Base-by-base conservation (phyloP, 1,284 basidiomycete species). In the Marasmius tenuissimus region DNA sequence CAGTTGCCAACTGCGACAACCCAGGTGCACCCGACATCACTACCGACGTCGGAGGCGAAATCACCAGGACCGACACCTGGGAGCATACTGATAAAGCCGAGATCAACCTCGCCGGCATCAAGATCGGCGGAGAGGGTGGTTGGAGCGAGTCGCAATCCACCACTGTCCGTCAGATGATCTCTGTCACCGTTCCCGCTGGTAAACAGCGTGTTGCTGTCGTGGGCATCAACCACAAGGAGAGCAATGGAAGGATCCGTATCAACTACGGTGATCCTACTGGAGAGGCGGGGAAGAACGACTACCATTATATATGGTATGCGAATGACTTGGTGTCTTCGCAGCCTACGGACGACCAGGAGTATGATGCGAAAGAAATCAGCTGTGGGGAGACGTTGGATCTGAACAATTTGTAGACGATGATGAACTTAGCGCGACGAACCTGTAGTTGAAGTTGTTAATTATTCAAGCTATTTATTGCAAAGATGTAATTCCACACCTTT, bases 211-310 rank as follows among this genome's bases (percentile, higher is more conserved):
- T 20, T 8, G 52, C 37, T 6, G 52, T 54, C 4, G 34, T 37
- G 3, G 34, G 52, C 3, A 37, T 54, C 16, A 35, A 54, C 35
- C 52, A 54, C 34, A 54, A 38, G 35, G 7, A 54, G 34, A 37
- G 14, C 18, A 11, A 14, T 11, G 48, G 48, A 3, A 49, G 48
- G 18, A 20, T 49, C 10, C 48, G 48, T 3, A 8, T 54, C 6
- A 54, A 54, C 16, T 54, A 54, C n/a, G 52, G 52, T 18, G 52
- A 54, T 18, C 52, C 33, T 38, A 37, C 52, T 22, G 55, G 55
- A 45, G 55, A 57, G 20, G n/a, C 55, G 11, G 55, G 55, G 16
- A 47, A 42, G 55, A 34, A 57, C 10, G 55, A 57, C 38, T 57
- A 57, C 16, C 55, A 57, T 22, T 57, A 40, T 22, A 57, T 56